Evolutionary conservation across 2,329 filamentous ascomycete species (phyloP).

Genomic region (Ceratocystis papillata): DNA sequence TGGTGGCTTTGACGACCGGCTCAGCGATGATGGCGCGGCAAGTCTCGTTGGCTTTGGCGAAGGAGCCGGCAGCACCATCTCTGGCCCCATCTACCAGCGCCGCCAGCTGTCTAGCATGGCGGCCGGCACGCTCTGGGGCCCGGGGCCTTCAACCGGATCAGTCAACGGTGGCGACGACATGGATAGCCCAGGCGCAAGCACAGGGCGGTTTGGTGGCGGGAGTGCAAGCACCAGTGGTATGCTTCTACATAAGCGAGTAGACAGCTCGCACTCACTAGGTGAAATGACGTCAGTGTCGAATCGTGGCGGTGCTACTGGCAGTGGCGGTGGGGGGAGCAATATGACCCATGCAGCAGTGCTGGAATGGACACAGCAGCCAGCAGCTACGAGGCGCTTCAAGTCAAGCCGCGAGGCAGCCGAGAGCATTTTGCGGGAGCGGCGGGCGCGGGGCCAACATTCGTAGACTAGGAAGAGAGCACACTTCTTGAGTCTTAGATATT

Average conservation of each 20-base stretch:
- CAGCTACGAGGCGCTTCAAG: constrained; percentile 22
- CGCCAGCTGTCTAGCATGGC: constrained; percentile 29
- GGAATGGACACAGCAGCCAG: constrained; percentile 23
- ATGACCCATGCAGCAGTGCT: constrained; percentile 21
- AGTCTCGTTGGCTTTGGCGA: constrained; percentile 88
- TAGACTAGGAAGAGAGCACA: background rate
- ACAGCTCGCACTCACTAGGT: constrained; percentile 21
- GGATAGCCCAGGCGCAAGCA: constrained; percentile 10
- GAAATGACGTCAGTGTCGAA: constrained; percentile 11
- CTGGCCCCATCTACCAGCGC: constrained; percentile 60
- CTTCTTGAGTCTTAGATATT: no score
- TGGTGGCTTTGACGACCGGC: constrained; percentile 53
- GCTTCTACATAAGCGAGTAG: constrained; percentile 18
- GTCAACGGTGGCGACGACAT: constrained; percentile 12
- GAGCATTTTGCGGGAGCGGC: constrained; percentile 23
- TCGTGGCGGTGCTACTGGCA: background rate
- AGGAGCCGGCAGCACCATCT: constrained; percentile 75
- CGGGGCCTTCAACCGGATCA: constrained; percentile 6
- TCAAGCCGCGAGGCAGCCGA: constrained; percentile 22
- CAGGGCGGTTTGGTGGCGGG: background rate
- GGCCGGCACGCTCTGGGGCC: constrained; percentile 14
- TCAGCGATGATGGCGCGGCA: constrained; percentile 75
- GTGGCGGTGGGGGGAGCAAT: constrained; percentile 1
- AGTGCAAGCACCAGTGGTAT: background rate
- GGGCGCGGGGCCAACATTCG: constrained; percentile 5